These are phyloP conservation scores for Yarrowia divulgata DNA, from an alignment of 805 yeast genomes.

Conservation along the genomic window DNA sequence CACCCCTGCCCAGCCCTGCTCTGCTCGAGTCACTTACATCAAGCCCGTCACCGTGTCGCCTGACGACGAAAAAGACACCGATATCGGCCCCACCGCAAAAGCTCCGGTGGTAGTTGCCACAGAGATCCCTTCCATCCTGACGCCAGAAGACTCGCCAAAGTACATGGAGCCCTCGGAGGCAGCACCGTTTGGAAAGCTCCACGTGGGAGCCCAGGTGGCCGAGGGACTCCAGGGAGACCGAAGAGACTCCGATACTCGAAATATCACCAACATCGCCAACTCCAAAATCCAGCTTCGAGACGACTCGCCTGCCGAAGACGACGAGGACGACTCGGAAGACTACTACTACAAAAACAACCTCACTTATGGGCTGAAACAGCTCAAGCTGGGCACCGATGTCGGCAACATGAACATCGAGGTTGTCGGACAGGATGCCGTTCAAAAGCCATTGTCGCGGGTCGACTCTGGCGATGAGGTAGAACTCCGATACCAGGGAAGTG, in stretches of 20 bases:
- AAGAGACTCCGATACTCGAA: slow-evolving; percentile 11
- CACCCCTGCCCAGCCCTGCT: slow-evolving; percentile 29
- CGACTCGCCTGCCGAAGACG: slow-evolving; percentile 32
- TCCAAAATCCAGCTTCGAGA: slow-evolving; percentile 33
- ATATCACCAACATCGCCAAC: neutral
- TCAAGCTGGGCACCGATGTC: slow-evolving; percentile 33
- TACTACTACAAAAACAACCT: slow-evolving; percentile 38
- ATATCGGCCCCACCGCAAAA: slow-evolving; percentile 3
- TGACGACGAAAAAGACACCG: slow-evolving; percentile 16
- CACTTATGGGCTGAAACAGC: slow-evolving; percentile 35
- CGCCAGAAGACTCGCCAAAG: slow-evolving; percentile 36
- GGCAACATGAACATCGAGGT: slow-evolving; percentile 31
- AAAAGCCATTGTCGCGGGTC: slow-evolving; percentile 44
- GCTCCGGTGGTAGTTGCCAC: slow-evolving; percentile 18
- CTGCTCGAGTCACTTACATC: slow-evolving; percentile 29
- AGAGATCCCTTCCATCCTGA: slow-evolving; percentile 18
- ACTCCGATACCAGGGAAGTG: slow-evolving; percentile 37
- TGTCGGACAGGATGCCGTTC: slow-evolving; percentile 19
- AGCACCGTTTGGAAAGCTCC: slow-evolving; percentile 27
- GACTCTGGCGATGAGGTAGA: slow-evolving; percentile 48
- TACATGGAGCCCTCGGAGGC: slow-evolving; percentile 27
- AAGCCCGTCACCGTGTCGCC: slow-evolving; percentile 25
- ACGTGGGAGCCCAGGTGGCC: slow-evolving; percentile 29
- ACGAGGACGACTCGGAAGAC: slow-evolving; percentile 35
- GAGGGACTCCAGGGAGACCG: slow-evolving; percentile 30